Evolutionary conservation across 352 stramenopile species (phyloP).

Genomic region (Phytophthora podocarpi): DNA sequence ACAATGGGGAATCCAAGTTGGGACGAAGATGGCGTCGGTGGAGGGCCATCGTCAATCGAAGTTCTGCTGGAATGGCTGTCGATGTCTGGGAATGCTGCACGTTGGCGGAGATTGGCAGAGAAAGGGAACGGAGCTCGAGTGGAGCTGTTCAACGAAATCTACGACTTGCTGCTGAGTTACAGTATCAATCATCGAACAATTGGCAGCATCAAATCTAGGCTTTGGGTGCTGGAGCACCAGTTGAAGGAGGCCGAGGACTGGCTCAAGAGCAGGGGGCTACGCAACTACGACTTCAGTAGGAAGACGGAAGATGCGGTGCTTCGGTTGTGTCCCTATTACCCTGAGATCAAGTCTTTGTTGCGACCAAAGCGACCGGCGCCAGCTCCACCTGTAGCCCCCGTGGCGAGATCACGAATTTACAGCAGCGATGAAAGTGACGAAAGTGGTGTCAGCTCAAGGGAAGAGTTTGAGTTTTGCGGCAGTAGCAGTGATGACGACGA

Average conservation of each 20-base stretch:
- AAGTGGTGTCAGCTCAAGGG: too few relatives aligned
- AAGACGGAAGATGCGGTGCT: constrained; percentile 6
- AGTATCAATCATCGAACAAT: constrained; percentile 1
- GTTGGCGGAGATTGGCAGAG: background rate
- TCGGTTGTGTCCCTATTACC: constrained; percentile 10
- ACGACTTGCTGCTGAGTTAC: constrained; percentile 8
- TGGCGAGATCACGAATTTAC: too few relatives aligned
- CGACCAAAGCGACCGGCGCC: background rate
- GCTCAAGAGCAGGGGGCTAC: constrained; percentile 1
- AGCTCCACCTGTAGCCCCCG: background rate
- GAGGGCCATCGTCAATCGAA: constrained; percentile 11
- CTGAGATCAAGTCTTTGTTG: constrained; percentile 1
- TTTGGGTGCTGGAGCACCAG: background rate
- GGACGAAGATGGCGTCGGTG: constrained; percentile 13
- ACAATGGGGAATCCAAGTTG: constrained; percentile 3
- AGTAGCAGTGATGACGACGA: constrained; percentile 3
- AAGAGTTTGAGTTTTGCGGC: background rate
- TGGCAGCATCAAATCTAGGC: background rate
- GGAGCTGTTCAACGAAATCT: background rate
- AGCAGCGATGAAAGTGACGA: too few relatives aligned
- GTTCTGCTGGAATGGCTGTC: constrained; percentile 12
- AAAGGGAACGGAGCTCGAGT: background rate
- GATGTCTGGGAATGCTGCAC: background rate
- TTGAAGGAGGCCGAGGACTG: constrained; percentile 2
- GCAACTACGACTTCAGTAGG: background rate